Conservation (phyloP, 805 yeast species). For the Blastobotrys attinorum region DNA sequence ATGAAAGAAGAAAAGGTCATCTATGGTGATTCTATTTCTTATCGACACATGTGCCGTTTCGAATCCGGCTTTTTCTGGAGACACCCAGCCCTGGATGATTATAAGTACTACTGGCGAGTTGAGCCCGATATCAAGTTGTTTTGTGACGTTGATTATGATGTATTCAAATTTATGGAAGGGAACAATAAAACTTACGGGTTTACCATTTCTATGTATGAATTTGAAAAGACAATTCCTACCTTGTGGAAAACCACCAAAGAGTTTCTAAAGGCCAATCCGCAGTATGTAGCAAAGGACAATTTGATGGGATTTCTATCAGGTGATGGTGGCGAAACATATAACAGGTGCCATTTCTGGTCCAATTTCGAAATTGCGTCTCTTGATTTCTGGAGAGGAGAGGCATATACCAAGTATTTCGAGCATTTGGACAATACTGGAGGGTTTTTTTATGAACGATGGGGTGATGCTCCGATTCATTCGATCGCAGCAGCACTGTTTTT, state of each 20-base stretch:
- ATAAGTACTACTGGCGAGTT: constrained; percentile 89
- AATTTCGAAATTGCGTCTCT: constrained; percentile 60
- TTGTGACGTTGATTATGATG: constrained; percentile 74
- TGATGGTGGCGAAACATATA: constrained; percentile 62
- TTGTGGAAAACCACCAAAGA: constrained; percentile 68
- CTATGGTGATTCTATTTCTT: constrained; percentile 68
- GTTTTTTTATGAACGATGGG: constrained; percentile 73
- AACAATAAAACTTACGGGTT: constrained; percentile 68
- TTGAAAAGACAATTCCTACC: constrained; percentile 60
- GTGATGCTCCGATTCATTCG: constrained; percentile 70
- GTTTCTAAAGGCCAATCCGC: constrained; percentile 53
- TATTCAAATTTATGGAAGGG: constrained; percentile 74
- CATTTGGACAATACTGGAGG: constrained; percentile 54
- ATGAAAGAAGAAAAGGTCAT: constrained; percentile 50
- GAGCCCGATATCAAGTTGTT: constrained; percentile 71
- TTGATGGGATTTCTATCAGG: constrained; percentile 64
- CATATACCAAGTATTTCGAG: constrained; percentile 47
- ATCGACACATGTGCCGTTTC: constrained; percentile 87
- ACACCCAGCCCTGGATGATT: constrained; percentile 55
- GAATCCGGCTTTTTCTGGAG: constrained; percentile 80
- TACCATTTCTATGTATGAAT: constrained; percentile 66
- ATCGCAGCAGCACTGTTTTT: constrained; percentile 52
- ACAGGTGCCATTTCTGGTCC: constrained; percentile 85
- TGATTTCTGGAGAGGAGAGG: constrained; percentile 49
- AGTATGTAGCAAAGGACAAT: constrained; percentile 51